Conservation (phyloP, 2,329 filamentous ascomycete species). For the Ascochyta clinopodiicola region DNA sequence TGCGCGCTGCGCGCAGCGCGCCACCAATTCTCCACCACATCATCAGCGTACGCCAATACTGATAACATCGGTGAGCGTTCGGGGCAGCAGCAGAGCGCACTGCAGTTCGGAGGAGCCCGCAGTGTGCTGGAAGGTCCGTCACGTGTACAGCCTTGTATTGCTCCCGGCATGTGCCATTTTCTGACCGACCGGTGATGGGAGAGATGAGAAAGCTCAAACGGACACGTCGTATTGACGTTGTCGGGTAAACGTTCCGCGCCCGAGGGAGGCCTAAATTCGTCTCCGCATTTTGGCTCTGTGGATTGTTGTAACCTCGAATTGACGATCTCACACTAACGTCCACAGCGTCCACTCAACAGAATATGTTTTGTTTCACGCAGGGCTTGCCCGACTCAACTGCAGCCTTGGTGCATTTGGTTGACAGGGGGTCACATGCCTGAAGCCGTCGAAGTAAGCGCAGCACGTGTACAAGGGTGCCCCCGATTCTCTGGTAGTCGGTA, state of each 20-base stretch:
- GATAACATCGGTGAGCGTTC: background rate
- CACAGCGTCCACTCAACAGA: slow-evolving; percentile 6
- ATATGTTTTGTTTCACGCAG: background rate
- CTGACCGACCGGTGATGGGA: background rate
- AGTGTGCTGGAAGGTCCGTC: background rate
- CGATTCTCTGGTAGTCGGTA: slow-evolving; percentile 12
- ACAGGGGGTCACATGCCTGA: background rate
- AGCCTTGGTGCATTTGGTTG: background rate
- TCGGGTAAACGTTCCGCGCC: slow-evolving; percentile 3
- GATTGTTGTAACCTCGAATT: slow-evolving; percentile 1
- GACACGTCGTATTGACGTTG: background rate
- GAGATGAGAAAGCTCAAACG: slow-evolving; percentile 2
- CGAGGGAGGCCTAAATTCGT: slow-evolving; percentile 1
- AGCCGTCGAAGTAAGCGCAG: background rate
- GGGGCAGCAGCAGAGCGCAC: background rate
- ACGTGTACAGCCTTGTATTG: slow-evolving; percentile 4
- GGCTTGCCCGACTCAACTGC: background rate
- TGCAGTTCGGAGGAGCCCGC: slow-evolving; percentile 8
- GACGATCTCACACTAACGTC: slow-evolving; percentile 5
- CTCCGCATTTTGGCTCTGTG: slow-evolving; percentile 3
- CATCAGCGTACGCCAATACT: background rate
- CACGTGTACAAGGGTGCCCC: slow-evolving; percentile 4
- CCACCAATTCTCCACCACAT: background rate
- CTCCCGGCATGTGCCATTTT: background rate
- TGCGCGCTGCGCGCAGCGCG: background rate